Evolutionary conservation across 169 alveolate genomes (phyloP).

Genomic region (Besnoitia besnoiti): DNA sequence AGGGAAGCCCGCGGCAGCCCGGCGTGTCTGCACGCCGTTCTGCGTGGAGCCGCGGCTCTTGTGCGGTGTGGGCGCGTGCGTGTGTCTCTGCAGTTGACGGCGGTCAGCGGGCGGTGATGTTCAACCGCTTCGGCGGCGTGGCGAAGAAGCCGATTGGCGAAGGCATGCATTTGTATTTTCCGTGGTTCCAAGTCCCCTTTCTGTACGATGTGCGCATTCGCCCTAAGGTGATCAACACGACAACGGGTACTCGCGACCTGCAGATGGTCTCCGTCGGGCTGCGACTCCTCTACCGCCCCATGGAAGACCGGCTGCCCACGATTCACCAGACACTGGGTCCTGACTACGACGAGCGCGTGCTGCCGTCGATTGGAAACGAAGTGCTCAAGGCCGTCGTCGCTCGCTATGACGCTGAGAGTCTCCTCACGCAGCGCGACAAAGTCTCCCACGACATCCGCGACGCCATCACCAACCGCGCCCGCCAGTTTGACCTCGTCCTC

Average conservation of each 20-base stretch:
- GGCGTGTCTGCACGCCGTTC: too few species aligned
- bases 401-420: slow-evolving; percentile 93
- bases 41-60: background rate
- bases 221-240: slow-evolving; percentile 92
- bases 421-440: slow-evolving; percentile 95
- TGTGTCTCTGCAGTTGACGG: slow-evolving; percentile 86
- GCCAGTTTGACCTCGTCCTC: slow-evolving; percentile 91
- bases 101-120: slow-evolving; percentile 95
- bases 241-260: slow-evolving; percentile 92
- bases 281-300: slow-evolving; percentile 93
- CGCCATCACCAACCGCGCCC: slow-evolving; percentile 92
- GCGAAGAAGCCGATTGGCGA: slow-evolving; percentile 88
- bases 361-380: slow-evolving; percentile 98
- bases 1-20: too few species aligned
- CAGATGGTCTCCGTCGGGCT: slow-evolving; percentile 94
- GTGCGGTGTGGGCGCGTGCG: background rate
- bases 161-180: slow-evolving; percentile 92
- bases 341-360: slow-evolving; percentile 96
- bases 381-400: slow-evolving; percentile 97
- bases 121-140: slow-evolving; percentile 92
- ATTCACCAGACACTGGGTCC: slow-evolving; percentile 94
- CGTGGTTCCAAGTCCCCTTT: slow-evolving; percentile 91
- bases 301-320: slow-evolving; percentile 87
- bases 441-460: slow-evolving; percentile 92
- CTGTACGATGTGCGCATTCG: slow-evolving; percentile 90